These are phyloP conservation scores for Penicillium lagena DNA, from an alignment of 495 filamentous ascomycete genomes.

Conservation along the genomic window DNA sequence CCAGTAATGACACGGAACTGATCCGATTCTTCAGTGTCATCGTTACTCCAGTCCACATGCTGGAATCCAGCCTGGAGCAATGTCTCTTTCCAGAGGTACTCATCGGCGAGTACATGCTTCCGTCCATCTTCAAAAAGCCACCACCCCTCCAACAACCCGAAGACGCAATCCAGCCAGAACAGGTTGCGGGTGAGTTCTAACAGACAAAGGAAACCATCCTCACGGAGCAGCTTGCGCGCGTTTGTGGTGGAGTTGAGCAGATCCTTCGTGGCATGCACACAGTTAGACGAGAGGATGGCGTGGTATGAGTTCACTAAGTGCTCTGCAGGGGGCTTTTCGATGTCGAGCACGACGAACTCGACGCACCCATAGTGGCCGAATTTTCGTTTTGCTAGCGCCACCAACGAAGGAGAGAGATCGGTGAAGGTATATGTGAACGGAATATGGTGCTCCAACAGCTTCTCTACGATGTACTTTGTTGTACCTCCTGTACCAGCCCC, in stretches of 20 bases:
- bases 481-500: constrained; percentile 42
- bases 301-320: constrained; percentile 18
- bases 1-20: background rate
- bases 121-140: constrained; percentile 44
- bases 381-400: constrained; percentile 22
- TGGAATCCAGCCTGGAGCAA: constrained; percentile 25
- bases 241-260: constrained; percentile 18
- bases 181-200: constrained; percentile 38
- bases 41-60: constrained; percentile 29
- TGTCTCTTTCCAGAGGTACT: constrained; percentile 22
- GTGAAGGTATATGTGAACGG: constrained; percentile 41
- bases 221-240: constrained; percentile 25
- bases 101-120: constrained; percentile 21
- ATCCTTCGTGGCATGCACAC: constrained; percentile 40
- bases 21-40: constrained; percentile 1
- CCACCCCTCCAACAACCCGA: constrained; percentile 45
- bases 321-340: constrained; percentile 27
- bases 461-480: constrained; percentile 20
- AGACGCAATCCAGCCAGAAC: constrained; percentile 37
- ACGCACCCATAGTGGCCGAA: constrained; percentile 26
- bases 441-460: constrained; percentile 10
- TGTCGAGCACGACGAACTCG: constrained; percentile 30
- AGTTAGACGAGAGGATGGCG: constrained; percentile 40
- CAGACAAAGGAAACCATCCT: constrained; percentile 35
- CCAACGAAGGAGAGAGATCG: constrained; percentile 35